These are phyloP conservation scores for Gonium pectorale DNA, from an alignment of 139 green algal genomes.

Conservation along the genomic window DNA sequence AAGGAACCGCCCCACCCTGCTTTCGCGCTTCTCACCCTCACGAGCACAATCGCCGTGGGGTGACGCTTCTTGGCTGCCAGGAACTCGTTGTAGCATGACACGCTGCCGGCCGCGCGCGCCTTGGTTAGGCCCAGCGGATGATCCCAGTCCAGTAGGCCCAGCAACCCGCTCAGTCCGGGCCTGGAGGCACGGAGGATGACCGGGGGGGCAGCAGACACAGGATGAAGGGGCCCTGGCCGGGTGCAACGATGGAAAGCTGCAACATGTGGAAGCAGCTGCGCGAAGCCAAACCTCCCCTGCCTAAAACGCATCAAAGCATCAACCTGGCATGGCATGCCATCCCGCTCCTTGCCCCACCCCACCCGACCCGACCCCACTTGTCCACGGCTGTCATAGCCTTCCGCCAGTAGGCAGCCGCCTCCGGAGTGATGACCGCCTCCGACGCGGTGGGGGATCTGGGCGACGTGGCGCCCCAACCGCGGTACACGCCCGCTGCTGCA, in stretches of 20 bases:
- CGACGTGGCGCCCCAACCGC: too few relatives aligned
- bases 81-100: slow-evolving; percentile 38
- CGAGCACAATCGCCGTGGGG: slow-evolving; percentile 32
- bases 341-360: too few relatives aligned
- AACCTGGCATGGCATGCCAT: too few relatives aligned
- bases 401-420: neutral
- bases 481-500: too few relatives aligned
- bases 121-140: slow-evolving; percentile 17
- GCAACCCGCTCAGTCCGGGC: slow-evolving; percentile 1
- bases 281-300: too few relatives aligned
- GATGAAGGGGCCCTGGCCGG: too few relatives aligned
- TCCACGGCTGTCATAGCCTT: neutral
- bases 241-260: too few relatives aligned
- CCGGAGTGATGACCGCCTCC: slow-evolving; percentile 11
- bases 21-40: neutral
- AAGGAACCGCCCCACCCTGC: neutral
- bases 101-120: neutral
- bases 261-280: too few relatives aligned
- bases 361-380: neutral
- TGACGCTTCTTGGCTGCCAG: slow-evolving; percentile 23
- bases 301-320: too few relatives aligned
- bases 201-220: too few relatives aligned
- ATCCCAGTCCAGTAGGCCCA: slow-evolving; percentile 18
- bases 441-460: too few relatives aligned
- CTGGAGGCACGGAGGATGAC: too few relatives aligned